Conservation (phyloP, 305 asterid species). For the Ruellia speciosa region DNA sequence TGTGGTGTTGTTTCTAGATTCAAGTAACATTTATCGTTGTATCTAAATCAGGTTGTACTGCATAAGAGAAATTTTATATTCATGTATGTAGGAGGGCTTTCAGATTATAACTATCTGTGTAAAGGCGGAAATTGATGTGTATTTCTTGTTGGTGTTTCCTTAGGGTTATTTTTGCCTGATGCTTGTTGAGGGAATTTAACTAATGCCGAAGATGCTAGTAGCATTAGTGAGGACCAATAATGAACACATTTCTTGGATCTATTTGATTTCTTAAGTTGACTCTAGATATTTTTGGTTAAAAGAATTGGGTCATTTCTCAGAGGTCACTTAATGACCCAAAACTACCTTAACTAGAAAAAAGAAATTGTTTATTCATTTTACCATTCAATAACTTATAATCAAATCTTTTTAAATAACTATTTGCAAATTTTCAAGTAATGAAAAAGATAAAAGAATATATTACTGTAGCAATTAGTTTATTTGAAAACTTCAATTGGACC, state of each 20-base stretch:
- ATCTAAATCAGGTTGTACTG: not conserved
- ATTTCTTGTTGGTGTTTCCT: not conserved
- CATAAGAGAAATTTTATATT: not conserved
- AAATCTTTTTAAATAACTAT: too few species aligned
- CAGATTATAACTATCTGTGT: not conserved
- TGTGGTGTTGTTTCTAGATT: conserved; percentile 7
- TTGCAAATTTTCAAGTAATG: too few species aligned
- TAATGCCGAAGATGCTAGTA: conserved; percentile 5
- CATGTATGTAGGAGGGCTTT: not conserved
- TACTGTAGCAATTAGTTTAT: not conserved
- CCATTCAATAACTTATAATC: too few species aligned
- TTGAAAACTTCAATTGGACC: not conserved
- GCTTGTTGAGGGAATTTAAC: not conserved
- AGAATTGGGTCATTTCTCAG: not conserved
- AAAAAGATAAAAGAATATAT: not conserved
- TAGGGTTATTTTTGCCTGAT: not conserved
- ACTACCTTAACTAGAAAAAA: not conserved
- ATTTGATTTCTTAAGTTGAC: conserved; percentile 13
- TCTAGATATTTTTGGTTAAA: not conserved
- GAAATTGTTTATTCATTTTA: not conserved
- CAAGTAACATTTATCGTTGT: not conserved
- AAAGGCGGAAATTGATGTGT: too few species aligned
- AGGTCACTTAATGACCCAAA: conserved; percentile 7
- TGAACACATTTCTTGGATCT: not conserved
- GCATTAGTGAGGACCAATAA: not conserved